Base-by-base conservation (phyloP, 2,329 filamentous ascomycete genomes). In the Allantophomopsis lycopodina region DNA sequence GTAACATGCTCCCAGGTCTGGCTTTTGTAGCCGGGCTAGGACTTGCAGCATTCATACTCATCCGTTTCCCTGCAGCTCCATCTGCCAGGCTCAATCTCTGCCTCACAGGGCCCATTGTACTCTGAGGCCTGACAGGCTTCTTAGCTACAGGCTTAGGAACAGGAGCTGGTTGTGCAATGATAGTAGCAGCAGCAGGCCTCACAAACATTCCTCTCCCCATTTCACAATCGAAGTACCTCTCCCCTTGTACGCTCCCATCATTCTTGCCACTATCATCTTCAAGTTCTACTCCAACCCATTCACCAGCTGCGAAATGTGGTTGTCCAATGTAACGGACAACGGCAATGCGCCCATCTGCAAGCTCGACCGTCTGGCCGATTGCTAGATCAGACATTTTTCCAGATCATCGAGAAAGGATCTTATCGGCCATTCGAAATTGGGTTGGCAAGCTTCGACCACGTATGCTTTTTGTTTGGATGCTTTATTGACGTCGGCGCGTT, bases 241-340 rank as follows among this genome's bases (percentile, higher is more conserved):
- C 74, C 45, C 86, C 88, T 58, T 89, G 76, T 36, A 96, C 85
- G 40, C 83, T 81, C 47, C 89, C 89, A 68, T 96, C 86, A 52
- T 96, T 96, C 66, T 96, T 96, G 23, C 91, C 89, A 15, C 72
- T 75, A 39, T 79, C 68, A 36, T 85, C 81, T 39, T 86, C 77
- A 41, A 96, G 73, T 64, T 94, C 88, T 43, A 96, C 74, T 47
- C 89, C 89, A 43, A 95, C 69, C 86, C 88, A 96, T 45, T 83
- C 77, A 46, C 88, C 89, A 5, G 71, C 65, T 42, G 86, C 78
- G 61, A 96, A 94, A 50, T 73, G 66, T 31, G 89, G 86, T 40
- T 71, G 65, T 52, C 91, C 91, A 44, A 85, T 67, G 60, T 84
- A 98, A 51, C 84, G 84, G 47, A 98, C 73, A 44, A 73, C 73